A percentile compares a stretch with the other conserved stretches of the same genome.
Conservation (phyloP, 495 filamentous ascomycete genomes). For the Xylaria bambusicola region DNA sequence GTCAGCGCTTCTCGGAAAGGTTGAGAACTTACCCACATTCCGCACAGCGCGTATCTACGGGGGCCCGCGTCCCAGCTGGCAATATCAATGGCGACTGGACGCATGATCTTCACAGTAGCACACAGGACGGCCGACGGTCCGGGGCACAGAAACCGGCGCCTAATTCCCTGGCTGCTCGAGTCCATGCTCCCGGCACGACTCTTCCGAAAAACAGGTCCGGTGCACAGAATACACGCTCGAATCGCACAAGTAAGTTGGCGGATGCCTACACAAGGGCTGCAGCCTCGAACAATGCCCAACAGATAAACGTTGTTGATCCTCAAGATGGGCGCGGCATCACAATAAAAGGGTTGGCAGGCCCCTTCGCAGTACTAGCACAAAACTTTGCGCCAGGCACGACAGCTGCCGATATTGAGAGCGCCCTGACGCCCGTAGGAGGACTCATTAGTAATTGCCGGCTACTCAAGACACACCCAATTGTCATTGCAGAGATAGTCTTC, state of each 20-base stretch:
- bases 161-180: slow-evolving; percentile 47
- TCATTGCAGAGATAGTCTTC: slow-evolving; percentile 86
- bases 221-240: slow-evolving; percentile 29
- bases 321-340: slow-evolving; percentile 55
- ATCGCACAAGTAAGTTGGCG: slow-evolving; percentile 26
- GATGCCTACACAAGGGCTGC: slow-evolving; percentile 27
- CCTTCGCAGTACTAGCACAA: slow-evolving; percentile 78
- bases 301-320: slow-evolving; percentile 12
- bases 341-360: slow-evolving; percentile 79
- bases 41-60: slow-evolving; percentile 26
- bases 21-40: slow-evolving; percentile 8
- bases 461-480: slow-evolving; percentile 67
- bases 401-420: slow-evolving; percentile 88
- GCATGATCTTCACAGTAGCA: slow-evolving; percentile 54
- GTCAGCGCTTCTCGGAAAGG: background rate
- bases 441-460: slow-evolving; percentile 72
- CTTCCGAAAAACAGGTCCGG: slow-evolving; percentile 18
- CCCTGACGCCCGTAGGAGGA: slow-evolving; percentile 72
- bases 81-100: slow-evolving; percentile 60
- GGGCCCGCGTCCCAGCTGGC: slow-evolving; percentile 44
- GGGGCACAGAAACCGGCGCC: slow-evolving; percentile 35
- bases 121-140: slow-evolving; percentile 31
- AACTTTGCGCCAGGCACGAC: slow-evolving; percentile 95
- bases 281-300: slow-evolving; percentile 29
- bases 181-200: slow-evolving; percentile 40